Evolutionary conservation across 345 rosid genomes (phyloP).

Genomic region (Citrus medica): DNA sequence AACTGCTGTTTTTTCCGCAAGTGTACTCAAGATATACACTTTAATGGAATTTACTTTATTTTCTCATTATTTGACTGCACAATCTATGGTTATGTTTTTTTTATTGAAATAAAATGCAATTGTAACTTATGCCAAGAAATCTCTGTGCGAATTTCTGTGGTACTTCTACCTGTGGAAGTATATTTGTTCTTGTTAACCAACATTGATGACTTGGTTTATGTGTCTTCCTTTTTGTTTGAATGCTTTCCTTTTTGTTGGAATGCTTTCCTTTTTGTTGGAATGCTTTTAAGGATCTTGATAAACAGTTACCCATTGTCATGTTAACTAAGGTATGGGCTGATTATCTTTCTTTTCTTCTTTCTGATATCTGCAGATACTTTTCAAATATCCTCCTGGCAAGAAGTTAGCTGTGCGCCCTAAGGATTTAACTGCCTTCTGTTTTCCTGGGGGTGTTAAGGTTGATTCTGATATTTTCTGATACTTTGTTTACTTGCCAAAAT

Average conservation of each 20-base stretch:
- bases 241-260: not conserved
- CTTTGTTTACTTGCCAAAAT: not conserved
- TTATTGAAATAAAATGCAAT: slow-evolving; percentile 1
- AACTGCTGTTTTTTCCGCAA: not conserved
- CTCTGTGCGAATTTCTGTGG: not conserved
- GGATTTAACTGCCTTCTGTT: slow-evolving; percentile 92
- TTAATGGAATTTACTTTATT: not conserved
- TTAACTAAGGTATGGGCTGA: slow-evolving; percentile 3
- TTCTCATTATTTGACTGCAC: not conserved
- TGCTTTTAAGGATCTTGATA: not conserved
- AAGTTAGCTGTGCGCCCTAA: slow-evolving; percentile 65
- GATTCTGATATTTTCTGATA: slow-evolving; percentile 15
- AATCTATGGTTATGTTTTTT: not conserved
- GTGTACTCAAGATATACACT: not conserved
- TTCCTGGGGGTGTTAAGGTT: slow-evolving; percentile 96
- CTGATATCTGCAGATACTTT: slow-evolving; percentile 57
- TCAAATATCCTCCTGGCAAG: slow-evolving; percentile 91
- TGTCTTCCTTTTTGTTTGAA: not conserved
- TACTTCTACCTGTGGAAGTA: not conserved
- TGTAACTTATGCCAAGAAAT: not conserved
- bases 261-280: not conserved
- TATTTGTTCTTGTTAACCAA: not conserved
- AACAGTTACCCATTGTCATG: not conserved
- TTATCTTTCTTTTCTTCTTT: slow-evolving; percentile 16
- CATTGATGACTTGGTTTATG: not conserved